These are phyloP conservation scores for Nicotiana obtusifolia DNA, from an alignment of 257 asterid genomes.

Conservation along the genomic window DNA sequence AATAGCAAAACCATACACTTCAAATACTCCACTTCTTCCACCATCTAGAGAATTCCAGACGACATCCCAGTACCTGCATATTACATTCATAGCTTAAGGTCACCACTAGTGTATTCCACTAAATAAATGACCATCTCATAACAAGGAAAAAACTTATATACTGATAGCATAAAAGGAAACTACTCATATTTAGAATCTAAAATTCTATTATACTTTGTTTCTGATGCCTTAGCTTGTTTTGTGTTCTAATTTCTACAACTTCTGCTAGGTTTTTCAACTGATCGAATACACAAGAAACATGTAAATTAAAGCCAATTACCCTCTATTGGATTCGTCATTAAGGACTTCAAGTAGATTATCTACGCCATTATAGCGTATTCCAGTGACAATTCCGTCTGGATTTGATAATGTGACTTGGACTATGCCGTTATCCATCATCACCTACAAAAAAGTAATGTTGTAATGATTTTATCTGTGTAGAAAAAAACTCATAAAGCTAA, in stretches of 20 bases:
- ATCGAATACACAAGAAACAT: background rate
- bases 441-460: conserved; percentile 31
- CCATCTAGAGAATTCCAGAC: conserved; percentile 70
- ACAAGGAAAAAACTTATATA: background rate
- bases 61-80: conserved; percentile 78
- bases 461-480: background rate
- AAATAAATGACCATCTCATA: no score
- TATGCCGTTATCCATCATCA: conserved; percentile 64
- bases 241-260: background rate
- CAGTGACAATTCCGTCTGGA: conserved; percentile 69
- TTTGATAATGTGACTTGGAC: conserved; percentile 59
- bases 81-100: background rate
- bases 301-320: conserved; percentile 30
- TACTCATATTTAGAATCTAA: background rate
- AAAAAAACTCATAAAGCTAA: background rate
- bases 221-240: background rate
- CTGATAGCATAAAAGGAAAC: background rate
- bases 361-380: conserved; percentile 43
- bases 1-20: conserved; percentile 32
- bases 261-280: no score
- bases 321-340: conserved; percentile 56
- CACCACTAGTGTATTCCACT: background rate
- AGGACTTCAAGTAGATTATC: conserved; percentile 67
- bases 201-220: background rate
- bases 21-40: conserved; percentile 56